A percentile compares a stretch with the other conserved stretches of the same genome.
These are phyloP conservation scores for Hysterangium stoloniferum DNA, from an alignment of 768 basidiomycete species.

Conservation along the genomic window DNA sequence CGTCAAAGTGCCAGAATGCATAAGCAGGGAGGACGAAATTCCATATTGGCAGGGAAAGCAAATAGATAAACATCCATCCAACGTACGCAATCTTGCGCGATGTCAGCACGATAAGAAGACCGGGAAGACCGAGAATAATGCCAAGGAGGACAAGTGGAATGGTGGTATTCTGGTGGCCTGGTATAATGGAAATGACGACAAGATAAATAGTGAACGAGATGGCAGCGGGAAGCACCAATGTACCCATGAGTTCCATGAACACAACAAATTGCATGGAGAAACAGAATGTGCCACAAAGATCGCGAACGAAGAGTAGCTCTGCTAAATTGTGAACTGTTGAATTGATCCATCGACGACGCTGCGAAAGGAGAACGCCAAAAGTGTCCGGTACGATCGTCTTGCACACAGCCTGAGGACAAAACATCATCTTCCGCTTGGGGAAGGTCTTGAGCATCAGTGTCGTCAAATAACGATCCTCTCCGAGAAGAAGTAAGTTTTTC, in stretches of 20 bases:
- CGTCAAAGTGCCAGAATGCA: constrained; percentile 99
- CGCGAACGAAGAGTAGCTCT: constrained; percentile 90
- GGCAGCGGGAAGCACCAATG: constrained; percentile 92
- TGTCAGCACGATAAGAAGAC: constrained; percentile 92
- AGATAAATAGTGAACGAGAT: constrained; percentile 96
- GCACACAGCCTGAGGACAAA: constrained; percentile 98
- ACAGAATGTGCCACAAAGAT: constrained; percentile 99
- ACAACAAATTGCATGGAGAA: constrained; percentile 99
- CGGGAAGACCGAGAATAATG: constrained; percentile 93
- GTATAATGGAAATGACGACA: constrained; percentile 81
- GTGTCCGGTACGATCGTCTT: constrained; percentile 98
- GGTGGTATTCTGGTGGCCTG: constrained; percentile 66
- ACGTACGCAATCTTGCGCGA: constrained; percentile 90
- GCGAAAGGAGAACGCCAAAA: constrained; percentile 86
- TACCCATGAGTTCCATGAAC: constrained; percentile 96
- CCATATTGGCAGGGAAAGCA: constrained; percentile 92
- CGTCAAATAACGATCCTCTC: constrained; percentile 98
- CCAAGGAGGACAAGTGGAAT: constrained; percentile 90
- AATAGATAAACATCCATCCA: constrained; percentile 95
- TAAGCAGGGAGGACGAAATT: constrained; percentile 94
- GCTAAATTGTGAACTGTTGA: constrained; percentile 96
- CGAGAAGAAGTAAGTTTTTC: constrained; percentile 94
- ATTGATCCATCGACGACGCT: constrained; percentile 99
- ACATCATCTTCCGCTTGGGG: constrained; percentile 98
- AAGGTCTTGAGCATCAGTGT: constrained; percentile 98